Conservation (phyloP, 73 alveolate genomes). For the Effrenium voratum region DNA sequence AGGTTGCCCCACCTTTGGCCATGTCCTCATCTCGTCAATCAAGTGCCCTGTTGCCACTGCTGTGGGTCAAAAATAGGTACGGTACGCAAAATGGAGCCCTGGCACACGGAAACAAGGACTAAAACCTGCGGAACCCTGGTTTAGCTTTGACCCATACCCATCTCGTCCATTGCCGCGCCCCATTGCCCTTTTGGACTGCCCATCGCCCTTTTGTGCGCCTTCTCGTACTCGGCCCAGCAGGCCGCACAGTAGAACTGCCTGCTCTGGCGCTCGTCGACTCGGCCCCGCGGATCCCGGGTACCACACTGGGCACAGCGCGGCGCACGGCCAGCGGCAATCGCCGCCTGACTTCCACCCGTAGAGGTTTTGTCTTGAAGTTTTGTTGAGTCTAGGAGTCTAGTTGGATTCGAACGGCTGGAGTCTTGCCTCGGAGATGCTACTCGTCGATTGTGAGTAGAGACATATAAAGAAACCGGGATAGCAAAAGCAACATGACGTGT, state of each 20-base stretch:
- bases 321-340: conserved; percentile 10
- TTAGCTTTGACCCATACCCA: too few species aligned
- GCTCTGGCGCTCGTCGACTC: conserved; percentile 85
- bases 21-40: too few species aligned
- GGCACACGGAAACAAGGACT: too few species aligned
- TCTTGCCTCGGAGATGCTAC: not conserved
- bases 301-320: conserved; percentile 80
- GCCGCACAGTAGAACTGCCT: conserved; percentile 41
- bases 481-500: not conserved
- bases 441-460: not conserved
- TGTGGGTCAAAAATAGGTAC: too few species aligned
- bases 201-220: not conserved
- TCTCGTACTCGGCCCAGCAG: conserved; percentile 58
- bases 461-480: not conserved
- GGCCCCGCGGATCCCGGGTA: conserved; percentile 32
- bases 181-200: too few species aligned
- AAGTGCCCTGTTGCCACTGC: too few species aligned
- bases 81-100: too few species aligned
- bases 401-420: not conserved
- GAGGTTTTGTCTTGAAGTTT: not conserved
- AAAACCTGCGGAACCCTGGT: too few species aligned
- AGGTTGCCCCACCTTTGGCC: too few species aligned
- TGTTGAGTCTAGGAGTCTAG: not conserved
- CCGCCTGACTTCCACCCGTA: not conserved
- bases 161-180: too few species aligned